Evolutionary conservation across 345 rosid genomes (phyloP).

Genomic region (Cardamine chenopodiifolia): DNA sequence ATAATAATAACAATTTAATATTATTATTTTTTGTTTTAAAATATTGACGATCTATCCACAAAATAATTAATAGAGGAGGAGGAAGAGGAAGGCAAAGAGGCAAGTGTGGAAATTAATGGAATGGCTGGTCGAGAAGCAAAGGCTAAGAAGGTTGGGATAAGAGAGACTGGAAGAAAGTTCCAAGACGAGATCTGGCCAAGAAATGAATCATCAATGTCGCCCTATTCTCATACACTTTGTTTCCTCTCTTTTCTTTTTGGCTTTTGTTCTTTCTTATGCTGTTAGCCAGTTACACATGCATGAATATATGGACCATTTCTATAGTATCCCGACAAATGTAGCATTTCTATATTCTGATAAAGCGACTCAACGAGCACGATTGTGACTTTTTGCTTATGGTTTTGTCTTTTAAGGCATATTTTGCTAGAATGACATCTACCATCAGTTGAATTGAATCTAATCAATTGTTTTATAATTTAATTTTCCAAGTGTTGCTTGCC

Average conservation of each 20-base stretch:
- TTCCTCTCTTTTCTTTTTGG: not conserved
- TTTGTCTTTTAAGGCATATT: not conserved
- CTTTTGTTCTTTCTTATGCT: not conserved
- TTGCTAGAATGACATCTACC: not conserved
- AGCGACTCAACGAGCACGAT: constrained; percentile 37
- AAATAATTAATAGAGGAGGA: constrained; percentile 18
- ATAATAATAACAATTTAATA: not conserved
- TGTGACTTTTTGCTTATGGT: constrained; percentile 8
- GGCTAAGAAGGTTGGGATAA: constrained; percentile 32
- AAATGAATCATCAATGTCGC: constrained; percentile 27
- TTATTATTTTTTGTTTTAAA: not conserved
- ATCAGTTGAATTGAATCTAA: constrained; percentile 3
- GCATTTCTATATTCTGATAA: constrained; percentile 27
- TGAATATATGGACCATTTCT: constrained; percentile 32
- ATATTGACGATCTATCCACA: constrained; percentile 23
- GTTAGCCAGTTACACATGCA: constrained; percentile 30
- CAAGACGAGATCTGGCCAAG: constrained; percentile 39
- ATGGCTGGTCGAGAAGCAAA: constrained; percentile 36
- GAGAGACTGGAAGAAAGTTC: constrained; percentile 28
- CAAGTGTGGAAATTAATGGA: constrained; percentile 20
- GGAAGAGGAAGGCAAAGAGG: constrained; percentile 18
- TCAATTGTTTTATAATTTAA: not conserved
- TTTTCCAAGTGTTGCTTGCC: not conserved
- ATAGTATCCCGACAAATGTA: constrained; percentile 32
- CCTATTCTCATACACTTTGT: constrained; percentile 38